Evolutionary conservation across 2,329 filamentous ascomycete species (phyloP).

Genomic region (Diaporthe humulicola): DNA sequence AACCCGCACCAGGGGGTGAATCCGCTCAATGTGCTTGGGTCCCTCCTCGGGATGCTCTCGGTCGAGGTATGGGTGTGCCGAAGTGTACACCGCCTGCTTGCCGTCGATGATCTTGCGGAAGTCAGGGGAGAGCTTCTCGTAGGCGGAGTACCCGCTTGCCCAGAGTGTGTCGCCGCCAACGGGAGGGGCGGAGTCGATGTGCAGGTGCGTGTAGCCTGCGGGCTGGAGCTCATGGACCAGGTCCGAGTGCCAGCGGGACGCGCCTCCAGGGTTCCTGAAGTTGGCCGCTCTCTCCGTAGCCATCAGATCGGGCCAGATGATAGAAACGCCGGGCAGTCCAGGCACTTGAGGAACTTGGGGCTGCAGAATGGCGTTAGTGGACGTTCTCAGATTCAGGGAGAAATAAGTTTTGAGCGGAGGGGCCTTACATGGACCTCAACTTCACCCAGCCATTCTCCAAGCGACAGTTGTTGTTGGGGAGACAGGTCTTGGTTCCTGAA

Average conservation of each 20-base stretch:
- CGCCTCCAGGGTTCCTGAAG: slow-evolving; percentile 77
- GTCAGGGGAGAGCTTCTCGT: slow-evolving; percentile 78
- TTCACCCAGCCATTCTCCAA: slow-evolving; percentile 75
- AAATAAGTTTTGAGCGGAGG: no score
- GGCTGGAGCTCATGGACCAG: slow-evolving; percentile 80
- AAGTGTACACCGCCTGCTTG: slow-evolving; percentile 73
- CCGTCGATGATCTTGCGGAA: slow-evolving; percentile 81
- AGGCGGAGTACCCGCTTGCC: slow-evolving; percentile 78
- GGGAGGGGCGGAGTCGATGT: slow-evolving; percentile 76
- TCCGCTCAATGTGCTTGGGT: slow-evolving; percentile 75
- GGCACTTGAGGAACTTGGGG: slow-evolving; percentile 80
- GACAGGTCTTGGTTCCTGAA: slow-evolving; percentile 73
- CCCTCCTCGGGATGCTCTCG: slow-evolving; percentile 71
- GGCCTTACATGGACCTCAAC: slow-evolving; percentile 76
- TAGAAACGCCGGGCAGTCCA: slow-evolving; percentile 72
- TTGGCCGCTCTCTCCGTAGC: slow-evolving; percentile 71
- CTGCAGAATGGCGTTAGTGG: slow-evolving; percentile 50
- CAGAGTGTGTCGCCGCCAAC: slow-evolving; percentile 80
- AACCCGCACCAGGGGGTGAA: slow-evolving; percentile 77
- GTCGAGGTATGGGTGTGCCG: slow-evolving; percentile 77
- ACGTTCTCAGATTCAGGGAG: background rate
- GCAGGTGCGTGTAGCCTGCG: slow-evolving; percentile 77
- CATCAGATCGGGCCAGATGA: slow-evolving; percentile 78
- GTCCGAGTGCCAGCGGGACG: slow-evolving; percentile 78
- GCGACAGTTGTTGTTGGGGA: slow-evolving; percentile 72